phyloP scores from a whole-genome alignment of 306 rosid genomes.

The Albizia julibrissin region DNA sequence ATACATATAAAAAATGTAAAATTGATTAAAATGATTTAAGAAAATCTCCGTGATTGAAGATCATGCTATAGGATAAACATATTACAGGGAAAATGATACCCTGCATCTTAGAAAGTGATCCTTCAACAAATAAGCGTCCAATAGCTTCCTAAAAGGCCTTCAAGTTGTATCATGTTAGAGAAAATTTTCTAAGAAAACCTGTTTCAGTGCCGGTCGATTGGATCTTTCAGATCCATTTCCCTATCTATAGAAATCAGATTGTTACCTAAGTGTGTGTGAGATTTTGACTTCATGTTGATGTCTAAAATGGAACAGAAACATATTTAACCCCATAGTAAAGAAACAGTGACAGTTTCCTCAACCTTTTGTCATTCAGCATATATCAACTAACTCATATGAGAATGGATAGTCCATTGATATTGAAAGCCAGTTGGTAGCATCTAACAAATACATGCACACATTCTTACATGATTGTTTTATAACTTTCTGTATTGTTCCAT shows the following conservation, averaged over 20 bases:
- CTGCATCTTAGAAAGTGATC: not conserved
- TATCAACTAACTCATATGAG: not conserved
- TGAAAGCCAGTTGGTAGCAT: not conserved
- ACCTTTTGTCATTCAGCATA: not conserved
- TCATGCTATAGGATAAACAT: not conserved
- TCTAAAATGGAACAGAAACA: not conserved
- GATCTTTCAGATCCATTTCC: not conserved
- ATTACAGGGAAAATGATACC: not conserved
- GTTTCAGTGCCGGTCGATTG: not conserved
- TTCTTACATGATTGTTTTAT: not conserved
- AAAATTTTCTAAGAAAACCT: not conserved
- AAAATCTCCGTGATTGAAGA: constrained; percentile 9
- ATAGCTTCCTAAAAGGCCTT: constrained; percentile 4
- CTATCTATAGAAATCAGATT: not conserved
- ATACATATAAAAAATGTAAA: not conserved
- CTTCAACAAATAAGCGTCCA: not conserved
- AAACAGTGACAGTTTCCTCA: not conserved
- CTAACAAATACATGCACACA: not conserved
- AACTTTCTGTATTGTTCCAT: not conserved
- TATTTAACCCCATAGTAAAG: not conserved
- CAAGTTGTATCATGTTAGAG: not conserved
- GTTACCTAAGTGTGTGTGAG: not conserved
- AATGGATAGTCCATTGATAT: constrained; percentile 1
- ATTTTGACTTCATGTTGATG: not conserved
- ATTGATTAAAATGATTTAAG: not conserved